Percentiles rank a stretch among this genome's conserved stretches.
Conservation (phyloP, 2,329 filamentous ascomycete genomes). For the Alternaria novae-zelandiae region DNA sequence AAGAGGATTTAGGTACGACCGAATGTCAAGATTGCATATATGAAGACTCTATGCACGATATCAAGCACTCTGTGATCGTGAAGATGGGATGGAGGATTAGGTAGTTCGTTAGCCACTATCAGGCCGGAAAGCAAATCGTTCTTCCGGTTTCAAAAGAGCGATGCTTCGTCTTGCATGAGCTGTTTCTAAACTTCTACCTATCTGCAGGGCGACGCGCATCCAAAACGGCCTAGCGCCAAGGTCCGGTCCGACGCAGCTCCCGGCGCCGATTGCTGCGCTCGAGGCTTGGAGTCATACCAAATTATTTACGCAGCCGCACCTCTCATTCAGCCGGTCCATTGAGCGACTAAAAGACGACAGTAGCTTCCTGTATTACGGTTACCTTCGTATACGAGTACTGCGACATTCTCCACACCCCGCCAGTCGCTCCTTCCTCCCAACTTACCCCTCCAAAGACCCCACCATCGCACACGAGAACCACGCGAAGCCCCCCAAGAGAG, state of each 20-base stretch:
- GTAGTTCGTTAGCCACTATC: too few species aligned
- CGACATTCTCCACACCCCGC: neutral
- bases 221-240: constrained; percentile 14
- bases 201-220: neutral
- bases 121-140: neutral
- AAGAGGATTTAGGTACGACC: constrained; percentile 16
- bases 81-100: neutral
- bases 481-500: constrained; percentile 5
- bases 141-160: neutral
- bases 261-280: constrained; percentile 17
- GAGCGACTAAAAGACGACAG: neutral
- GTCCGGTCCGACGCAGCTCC: constrained; percentile 23
- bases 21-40: neutral
- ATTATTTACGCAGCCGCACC: constrained; percentile 22
- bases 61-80: neutral
- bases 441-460: constrained; percentile 40
- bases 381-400: neutral
- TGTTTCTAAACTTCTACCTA: neutral
- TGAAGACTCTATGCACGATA: neutral
- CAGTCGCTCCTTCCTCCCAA: constrained; percentile 25
- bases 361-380: neutral
- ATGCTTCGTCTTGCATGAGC: neutral
- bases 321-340: constrained; percentile 3
- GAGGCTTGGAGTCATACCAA: constrained; percentile 35
- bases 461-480: constrained; percentile 26